phyloP scores from a whole-genome alignment of 768 basidiomycete species.

The Auricularia cornea region DNA sequence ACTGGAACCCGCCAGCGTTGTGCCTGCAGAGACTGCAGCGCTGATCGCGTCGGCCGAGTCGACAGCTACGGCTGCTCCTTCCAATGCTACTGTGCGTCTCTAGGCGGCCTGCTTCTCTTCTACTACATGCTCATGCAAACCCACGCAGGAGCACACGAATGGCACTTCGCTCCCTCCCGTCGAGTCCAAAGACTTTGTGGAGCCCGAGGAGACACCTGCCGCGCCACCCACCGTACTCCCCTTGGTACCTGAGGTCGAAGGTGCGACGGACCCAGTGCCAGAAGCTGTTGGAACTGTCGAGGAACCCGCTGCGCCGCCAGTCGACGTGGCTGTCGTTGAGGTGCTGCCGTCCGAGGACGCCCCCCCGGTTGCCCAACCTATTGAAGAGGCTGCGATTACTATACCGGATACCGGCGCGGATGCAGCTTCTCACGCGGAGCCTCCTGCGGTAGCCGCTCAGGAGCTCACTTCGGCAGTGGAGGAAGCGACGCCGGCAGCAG shows the following conservation, averaged over 20 bases:
- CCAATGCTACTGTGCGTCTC: too few relatives aligned
- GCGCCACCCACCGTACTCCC: not conserved
- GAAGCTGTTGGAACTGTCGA: not conserved
- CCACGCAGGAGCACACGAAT: constrained; percentile 1
- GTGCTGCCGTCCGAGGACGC: not conserved
- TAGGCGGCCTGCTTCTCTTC: too few relatives aligned
- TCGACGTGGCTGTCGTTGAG: not conserved
- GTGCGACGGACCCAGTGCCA: not conserved
- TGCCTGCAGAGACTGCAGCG: too few relatives aligned
- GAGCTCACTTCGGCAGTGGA: too few relatives aligned
- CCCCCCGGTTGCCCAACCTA: not conserved
- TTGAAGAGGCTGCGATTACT: not conserved
- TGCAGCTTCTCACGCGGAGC: not conserved
- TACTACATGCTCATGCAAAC: too few relatives aligned
- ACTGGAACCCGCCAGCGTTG: too few relatives aligned
- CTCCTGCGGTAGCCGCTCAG: too few relatives aligned
- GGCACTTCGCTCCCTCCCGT: not conserved
- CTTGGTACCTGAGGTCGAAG: not conserved
- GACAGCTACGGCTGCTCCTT: too few relatives aligned
- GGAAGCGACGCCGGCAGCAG: not conserved
- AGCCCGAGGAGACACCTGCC: not conserved
- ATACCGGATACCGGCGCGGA: not conserved
- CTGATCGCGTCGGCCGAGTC: too few relatives aligned
- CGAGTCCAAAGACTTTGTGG: not conserved
- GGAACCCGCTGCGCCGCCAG: not conserved